Conservation (phyloP, 768 basidiomycete genomes). For the Tricholoma bakamatsutake region DNA sequence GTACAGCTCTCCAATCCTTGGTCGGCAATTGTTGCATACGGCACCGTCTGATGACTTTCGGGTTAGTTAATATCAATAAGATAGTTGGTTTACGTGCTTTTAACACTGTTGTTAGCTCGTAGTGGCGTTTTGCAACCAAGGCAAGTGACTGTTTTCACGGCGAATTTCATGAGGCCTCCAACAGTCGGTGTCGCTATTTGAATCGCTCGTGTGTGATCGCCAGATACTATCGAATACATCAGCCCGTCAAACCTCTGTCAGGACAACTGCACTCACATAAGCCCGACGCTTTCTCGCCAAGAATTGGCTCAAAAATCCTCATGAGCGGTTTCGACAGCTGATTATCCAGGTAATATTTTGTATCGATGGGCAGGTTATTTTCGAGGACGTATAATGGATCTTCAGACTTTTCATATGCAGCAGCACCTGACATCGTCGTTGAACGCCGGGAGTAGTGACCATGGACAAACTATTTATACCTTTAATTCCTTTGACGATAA, state of each 20-base stretch:
- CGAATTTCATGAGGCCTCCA: constrained; percentile 98
- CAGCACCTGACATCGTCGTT: constrained; percentile 55
- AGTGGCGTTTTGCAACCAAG: constrained; percentile 93
- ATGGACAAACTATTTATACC: constrained; percentile 35
- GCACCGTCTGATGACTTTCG: constrained; percentile 62
- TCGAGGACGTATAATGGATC: constrained; percentile 97
- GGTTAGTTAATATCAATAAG: neutral
- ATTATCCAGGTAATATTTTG: constrained; percentile 96
- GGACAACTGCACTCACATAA: constrained; percentile 50
- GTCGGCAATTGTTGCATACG: constrained; percentile 90
- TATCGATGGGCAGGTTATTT: constrained; percentile 97
- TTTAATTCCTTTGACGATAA: constrained; percentile 95
- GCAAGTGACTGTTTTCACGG: constrained; percentile 92
- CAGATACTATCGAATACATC: constrained; percentile 59
- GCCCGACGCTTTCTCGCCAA: constrained; percentile 86
- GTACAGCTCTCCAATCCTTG: constrained; percentile 83
- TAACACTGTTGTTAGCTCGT: constrained; percentile 66
- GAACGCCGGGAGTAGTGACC: neutral
- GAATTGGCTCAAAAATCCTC: constrained; percentile 96
- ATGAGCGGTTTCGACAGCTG: constrained; percentile 95
- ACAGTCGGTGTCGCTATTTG: constrained; percentile 95
- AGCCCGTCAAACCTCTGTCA: constrained; percentile 4
- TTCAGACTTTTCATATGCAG: constrained; percentile 98
- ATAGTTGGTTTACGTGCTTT: constrained; percentile 38
- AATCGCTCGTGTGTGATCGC: constrained; percentile 93